Base-by-base conservation (phyloP, 1,284 basidiomycete genomes). In the Cryptococcus sp. region DNA sequence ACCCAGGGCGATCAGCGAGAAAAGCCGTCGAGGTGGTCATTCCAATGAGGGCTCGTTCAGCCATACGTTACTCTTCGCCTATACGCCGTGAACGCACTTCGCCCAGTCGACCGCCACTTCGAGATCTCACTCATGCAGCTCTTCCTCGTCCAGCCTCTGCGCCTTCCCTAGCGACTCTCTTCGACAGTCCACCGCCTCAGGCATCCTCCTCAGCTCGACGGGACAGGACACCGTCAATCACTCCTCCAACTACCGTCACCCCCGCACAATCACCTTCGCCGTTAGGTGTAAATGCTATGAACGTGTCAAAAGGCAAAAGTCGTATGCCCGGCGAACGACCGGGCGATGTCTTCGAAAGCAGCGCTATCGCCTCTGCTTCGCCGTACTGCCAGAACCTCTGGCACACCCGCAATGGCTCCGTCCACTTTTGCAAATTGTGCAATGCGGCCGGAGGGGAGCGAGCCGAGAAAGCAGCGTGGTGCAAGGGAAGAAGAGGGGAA, bases 261-360 rank as follows among this genome's bases (percentile, higher is more conserved):
- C 22, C 11, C n/a, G 25, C 44, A 45, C 42, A 23, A 19, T n/a
- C 35, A 25, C 23, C 25, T n/a, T 44, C 53, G 39, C 19, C 25
- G 17, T 27, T 51, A 17, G 47, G 48, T 7, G 46, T 53, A 17
- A 53, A 57, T 44, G 5, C 20, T 38, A 7, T 11, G 20, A 39
- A 20, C 16, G 38, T 35, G 22, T 58, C 46, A 7, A 71, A 66
- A 35, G 64, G 64, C 39, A 69, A 68, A 46, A 46, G 57, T 17
- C 61, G 69, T 11, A 66, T 68, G 64, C 39, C 20, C 2, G 63
- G 64, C 16, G 67, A 69, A 40, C 42, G 62, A 8, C 59, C 62
- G 5, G 39, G 40, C 16, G 48, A 47, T 15, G 20, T 46, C 17
- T 45, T 41, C 6, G 22, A 41, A 15, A 41, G 50, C 15, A 31